Evolutionary conservation across 345 rosid genomes (phyloP), one percentile per base, ranked within the genome.

Genomic region (Populus nigra): DNA sequence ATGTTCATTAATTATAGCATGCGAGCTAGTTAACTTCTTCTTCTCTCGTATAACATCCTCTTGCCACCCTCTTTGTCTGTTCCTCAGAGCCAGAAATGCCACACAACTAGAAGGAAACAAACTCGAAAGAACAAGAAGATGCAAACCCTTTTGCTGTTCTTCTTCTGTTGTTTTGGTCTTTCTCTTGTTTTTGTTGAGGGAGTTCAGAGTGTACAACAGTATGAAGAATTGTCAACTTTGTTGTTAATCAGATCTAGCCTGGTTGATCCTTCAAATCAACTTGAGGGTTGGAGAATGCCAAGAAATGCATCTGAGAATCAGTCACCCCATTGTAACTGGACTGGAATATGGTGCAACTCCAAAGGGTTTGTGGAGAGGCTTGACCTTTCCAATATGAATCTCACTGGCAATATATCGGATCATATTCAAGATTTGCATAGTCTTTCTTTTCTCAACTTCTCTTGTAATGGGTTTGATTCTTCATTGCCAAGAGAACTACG

Each of bases 361-460:
- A 72, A 66, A 50, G 93, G 98, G 35, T 82, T 80, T 59, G 94
- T 95, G 11, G 88, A 77, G 79, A 90, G 85, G 81, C 93, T 95
- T 75, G 89, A 89, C 29, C 89, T 95, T 17, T 84, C 92, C 68
- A 84, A 87, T 83, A 88, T 90, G 98, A 91, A 86, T 79, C 91
- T 95, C 79, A 89, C 84, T 15, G 98, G 97, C 80, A 87, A 72
- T 71, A 72, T 95, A 9, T 89, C 98, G 11, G 84, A 88, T 70
- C 89, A 69, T 73, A 86, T 93, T 81, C 90, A 84, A 67, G 84
- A 81, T 29, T 82, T 95, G 71, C 18, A 2, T 6, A 53, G 83
- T 71, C 90, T 91, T 41, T 76, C 88, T 68, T 65, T 69, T 23
- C 81, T 95, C 72, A 86, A 88, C 71, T 79, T 95, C 59, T 84